Conservation (phyloP, 2,329 filamentous ascomycete species). For the Cordyceps tenuipes region DNA sequence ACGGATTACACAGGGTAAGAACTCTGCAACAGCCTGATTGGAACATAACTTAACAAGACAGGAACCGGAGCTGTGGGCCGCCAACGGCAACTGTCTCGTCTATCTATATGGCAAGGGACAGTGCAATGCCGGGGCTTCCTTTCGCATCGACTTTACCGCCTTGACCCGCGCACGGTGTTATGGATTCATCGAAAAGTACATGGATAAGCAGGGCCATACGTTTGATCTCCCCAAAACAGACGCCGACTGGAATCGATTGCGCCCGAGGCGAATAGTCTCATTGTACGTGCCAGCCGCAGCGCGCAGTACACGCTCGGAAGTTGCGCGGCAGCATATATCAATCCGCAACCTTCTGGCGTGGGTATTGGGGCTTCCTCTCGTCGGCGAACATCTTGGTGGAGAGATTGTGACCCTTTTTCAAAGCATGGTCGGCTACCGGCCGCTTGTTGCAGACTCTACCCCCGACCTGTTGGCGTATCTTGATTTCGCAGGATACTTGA, state of each 20-base stretch:
- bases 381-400: constrained; percentile 56
- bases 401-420: constrained; percentile 57
- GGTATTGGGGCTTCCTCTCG: constrained; percentile 55
- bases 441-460: constrained; percentile 45
- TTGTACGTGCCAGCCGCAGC: constrained; percentile 62
- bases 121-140: constrained; percentile 57
- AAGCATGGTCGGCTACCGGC: constrained; percentile 55
- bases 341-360: constrained; percentile 72
- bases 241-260: constrained; percentile 24
- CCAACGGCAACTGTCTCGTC: constrained; percentile 60
- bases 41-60: constrained; percentile 23
- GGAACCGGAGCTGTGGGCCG: constrained; percentile 65
- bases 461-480: constrained; percentile 57
- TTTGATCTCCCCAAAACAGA: constrained; percentile 16
- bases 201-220: constrained; percentile 25
- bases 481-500: constrained; percentile 60
- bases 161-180: constrained; percentile 51
- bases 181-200: constrained; percentile 48
- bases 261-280: constrained; percentile 36
- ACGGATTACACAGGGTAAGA: constrained; percentile 6
- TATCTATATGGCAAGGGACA: constrained; percentile 60
- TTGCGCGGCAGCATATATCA: constrained; percentile 48
- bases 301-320: constrained; percentile 46
- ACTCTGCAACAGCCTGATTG: not conserved
- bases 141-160: constrained; percentile 52